Conservation (phyloP, 2,329 filamentous ascomycete species). For the Monosporascus sp. region DNA sequence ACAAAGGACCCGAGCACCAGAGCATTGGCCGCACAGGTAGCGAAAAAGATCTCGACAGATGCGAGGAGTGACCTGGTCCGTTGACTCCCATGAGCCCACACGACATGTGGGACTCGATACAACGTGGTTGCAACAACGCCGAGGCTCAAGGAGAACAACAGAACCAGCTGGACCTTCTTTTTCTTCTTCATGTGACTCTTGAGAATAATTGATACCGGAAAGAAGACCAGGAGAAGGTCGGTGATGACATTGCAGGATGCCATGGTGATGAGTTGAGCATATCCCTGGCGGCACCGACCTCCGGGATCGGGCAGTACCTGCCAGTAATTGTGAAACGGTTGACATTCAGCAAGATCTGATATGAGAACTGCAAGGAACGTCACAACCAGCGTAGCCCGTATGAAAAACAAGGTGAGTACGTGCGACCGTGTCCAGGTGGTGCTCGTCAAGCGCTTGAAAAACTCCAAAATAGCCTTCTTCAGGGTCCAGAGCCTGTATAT, state of each 20-base stretch:
- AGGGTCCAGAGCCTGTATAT: constrained; percentile 77
- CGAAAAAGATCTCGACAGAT: constrained; percentile 84
- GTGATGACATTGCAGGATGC: constrained; percentile 84
- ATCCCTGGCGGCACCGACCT: constrained; percentile 78
- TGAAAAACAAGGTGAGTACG: constrained; percentile 62
- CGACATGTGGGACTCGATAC: constrained; percentile 75
- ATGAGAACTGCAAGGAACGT: constrained; percentile 80
- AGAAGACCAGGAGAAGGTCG: constrained; percentile 79
- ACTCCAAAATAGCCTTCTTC: constrained; percentile 86
- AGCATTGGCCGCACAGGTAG: constrained; percentile 80
- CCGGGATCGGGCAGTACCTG: constrained; percentile 83
- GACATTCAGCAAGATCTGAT: constrained; percentile 79
- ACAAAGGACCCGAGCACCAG: constrained; percentile 91
- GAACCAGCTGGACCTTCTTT: constrained; percentile 72
- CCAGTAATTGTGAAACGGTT: constrained; percentile 69
- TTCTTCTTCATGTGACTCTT: constrained; percentile 69
- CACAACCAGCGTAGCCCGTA: constrained; percentile 68
- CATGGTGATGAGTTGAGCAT: constrained; percentile 83
- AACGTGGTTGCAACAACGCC: constrained; percentile 73
- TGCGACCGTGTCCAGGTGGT: constrained; percentile 77
- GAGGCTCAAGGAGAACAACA: constrained; percentile 81
- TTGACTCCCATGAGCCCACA: constrained; percentile 65
- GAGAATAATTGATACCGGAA: constrained; percentile 85
- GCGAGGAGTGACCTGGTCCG: constrained; percentile 85
- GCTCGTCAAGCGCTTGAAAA: constrained; percentile 78